Percentiles rank a stretch among this genome's conserved stretches.
Evolutionary conservation across 2,329 filamentous ascomycete genomes (phyloP).

Genomic region (Exophiala phaeomuriformis): DNA sequence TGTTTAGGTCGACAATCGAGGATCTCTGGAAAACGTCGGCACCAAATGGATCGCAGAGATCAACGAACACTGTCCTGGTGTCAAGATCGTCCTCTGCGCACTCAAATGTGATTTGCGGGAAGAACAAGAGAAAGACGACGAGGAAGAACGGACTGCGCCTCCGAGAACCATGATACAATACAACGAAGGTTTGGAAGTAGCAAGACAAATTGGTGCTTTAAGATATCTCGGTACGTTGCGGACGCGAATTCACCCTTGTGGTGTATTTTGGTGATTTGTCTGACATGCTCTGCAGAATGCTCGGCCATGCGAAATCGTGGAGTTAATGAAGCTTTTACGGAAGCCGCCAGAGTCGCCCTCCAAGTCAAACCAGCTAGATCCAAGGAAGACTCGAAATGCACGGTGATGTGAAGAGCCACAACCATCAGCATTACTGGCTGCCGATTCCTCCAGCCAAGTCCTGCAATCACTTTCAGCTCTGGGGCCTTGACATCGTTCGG

Average conservation of each 20-base stretch:
- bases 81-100: conserved; percentile 89
- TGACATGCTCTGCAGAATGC: conserved; percentile 57
- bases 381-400: conserved; percentile 30
- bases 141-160: conserved; percentile 34
- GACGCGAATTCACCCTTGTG: neutral
- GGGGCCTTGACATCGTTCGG: neutral
- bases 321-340: conserved; percentile 97
- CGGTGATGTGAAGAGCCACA: conserved; percentile 24
- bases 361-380: conserved; percentile 39
- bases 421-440: neutral
- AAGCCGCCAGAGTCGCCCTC: conserved; percentile 88
- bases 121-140: conserved; percentile 63
- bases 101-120: conserved; percentile 95
- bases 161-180: conserved; percentile 62
- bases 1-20: conserved; percentile 73
- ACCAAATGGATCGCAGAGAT: conserved; percentile 99
- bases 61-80: conserved; percentile 90
- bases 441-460: neutral
- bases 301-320: conserved; percentile 97
- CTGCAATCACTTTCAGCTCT: neutral
- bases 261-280: neutral
- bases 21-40: conserved; percentile 96
- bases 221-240: conserved; percentile 68
- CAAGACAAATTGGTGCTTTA: conserved; percentile 81
- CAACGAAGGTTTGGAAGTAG: conserved; percentile 83